Evolutionary conservation across 2,329 filamentous ascomycete genomes (phyloP).

Genomic region (Neopestalotiopsis sp.): DNA sequence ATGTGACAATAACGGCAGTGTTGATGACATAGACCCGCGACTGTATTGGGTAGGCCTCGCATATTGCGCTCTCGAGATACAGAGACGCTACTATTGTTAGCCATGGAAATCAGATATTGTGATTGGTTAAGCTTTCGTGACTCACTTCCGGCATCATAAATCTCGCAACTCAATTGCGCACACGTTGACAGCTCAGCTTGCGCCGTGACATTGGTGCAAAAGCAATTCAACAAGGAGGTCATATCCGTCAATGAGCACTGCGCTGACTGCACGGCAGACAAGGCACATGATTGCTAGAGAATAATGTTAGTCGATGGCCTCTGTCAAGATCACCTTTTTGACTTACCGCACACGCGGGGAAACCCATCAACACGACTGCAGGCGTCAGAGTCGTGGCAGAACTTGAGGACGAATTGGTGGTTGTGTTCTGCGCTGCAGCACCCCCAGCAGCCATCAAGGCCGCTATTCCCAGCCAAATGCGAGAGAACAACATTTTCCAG

Average conservation of each 20-base stretch:
- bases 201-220: slow-evolving; percentile 6
- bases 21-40: background rate
- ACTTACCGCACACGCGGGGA: slow-evolving; percentile 4
- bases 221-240: background rate
- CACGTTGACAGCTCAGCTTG: background rate
- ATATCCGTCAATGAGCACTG: background rate
- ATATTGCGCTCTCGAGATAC: slow-evolving; percentile 3
- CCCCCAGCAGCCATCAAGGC: background rate
- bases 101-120: background rate
- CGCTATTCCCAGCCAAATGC: background rate
- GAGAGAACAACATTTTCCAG: background rate
- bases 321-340: background rate
- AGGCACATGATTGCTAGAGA: background rate
- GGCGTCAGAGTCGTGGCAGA: background rate
- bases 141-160: background rate
- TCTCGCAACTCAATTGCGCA: background rate
- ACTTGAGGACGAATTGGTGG: background rate
- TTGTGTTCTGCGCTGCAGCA: background rate
- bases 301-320: background rate
- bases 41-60: slow-evolving; percentile 7
- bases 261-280: slow-evolving; percentile 1
- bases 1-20: slow-evolving; percentile 3
- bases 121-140: background rate
- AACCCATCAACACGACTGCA: background rate
- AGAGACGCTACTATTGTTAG: background rate